Base-by-base conservation (phyloP, 805 yeast species). In the Cyberlindnera saturnus region DNA sequence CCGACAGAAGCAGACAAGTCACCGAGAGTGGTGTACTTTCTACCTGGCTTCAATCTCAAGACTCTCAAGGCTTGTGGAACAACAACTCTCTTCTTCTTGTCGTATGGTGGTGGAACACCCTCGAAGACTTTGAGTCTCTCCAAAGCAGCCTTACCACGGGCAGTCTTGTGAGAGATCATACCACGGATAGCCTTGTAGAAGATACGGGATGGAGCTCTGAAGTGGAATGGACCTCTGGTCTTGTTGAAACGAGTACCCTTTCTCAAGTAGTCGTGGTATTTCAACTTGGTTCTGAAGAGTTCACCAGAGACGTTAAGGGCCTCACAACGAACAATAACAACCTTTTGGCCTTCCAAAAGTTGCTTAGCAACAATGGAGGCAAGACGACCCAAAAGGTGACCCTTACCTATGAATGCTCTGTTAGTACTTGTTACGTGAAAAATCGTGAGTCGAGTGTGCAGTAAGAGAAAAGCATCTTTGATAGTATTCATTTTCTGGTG, bases 161-260 rank as follows among this genome's bases (percentile, higher is more conserved):
- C 93, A 62, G 99, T 93, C 89, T 93, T 93, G 90, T 93, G 98
- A 71, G 96, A 79, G 67, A 93, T 78, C 99, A 93, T 93, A 79
- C 99, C 99, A 73, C 96, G 86, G 72, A 93, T 75, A 68, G 99
- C 97, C 86, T 93, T 93, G 95, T 90, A 90, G 77, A 93, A 89
- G 77, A 93, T 91, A 79, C 98, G 89, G 56, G 98, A 90, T 74
- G 99, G 99, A 56, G 99, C 99, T 79, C 98, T 93, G 96, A 93
- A 93, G 75, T 93, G 99, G 97, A 91, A 93, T 69, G 98, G 98
- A 80, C 99, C 99, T 74, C 89, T 85, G 67, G 81, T 84, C 80
- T 89, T 89, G 96, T 93, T 93, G 90, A 74, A 93, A 79, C 96
- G 86, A 70, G 99, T 90, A 66, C 95, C 86, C 84, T 93, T 93